Conservation (phyloP, 176 grass and related monocot genomes). For the Alopecurus myosuroides region DNA sequence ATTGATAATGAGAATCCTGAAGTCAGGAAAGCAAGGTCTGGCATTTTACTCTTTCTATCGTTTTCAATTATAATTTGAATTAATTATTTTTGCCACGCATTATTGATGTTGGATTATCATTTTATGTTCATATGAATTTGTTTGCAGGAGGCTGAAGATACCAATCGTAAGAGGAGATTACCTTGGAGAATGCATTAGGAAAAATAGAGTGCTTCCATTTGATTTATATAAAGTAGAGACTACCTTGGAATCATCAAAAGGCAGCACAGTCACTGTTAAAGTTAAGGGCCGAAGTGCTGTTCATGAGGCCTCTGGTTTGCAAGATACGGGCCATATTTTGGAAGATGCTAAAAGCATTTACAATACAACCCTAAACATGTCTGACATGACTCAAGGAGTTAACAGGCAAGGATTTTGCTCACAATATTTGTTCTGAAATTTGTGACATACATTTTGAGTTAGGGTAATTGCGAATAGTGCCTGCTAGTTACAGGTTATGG, state of each 20-base stretch:
- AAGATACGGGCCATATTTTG: constrained; percentile 92
- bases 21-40: constrained; percentile 86
- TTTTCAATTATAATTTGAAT: constrained; percentile 1
- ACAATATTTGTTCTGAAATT: constrained; percentile 6
- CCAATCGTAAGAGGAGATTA: constrained; percentile 77
- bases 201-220: constrained; percentile 73
- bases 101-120: neutral
- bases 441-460: neutral
- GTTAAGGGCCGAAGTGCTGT: constrained; percentile 96
- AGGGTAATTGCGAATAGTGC: neutral
- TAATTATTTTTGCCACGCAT: constrained; percentile 17
- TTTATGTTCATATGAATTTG: constrained; percentile 13
- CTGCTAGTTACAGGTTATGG: neutral
- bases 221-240: constrained; percentile 73
- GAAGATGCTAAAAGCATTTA: constrained; percentile 90
- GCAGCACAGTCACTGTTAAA: constrained; percentile 79
- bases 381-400: constrained; percentile 84
- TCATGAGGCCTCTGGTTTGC: constrained; percentile 90
- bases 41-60: neutral
- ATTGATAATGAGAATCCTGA: constrained; percentile 57
- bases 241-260: constrained; percentile 52
- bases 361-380: constrained; percentile 94
- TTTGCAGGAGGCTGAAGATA: constrained; percentile 87
- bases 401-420: constrained; percentile 62
- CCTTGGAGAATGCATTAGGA: constrained; percentile 60